Percentiles rank a stretch among this genome's conserved stretches.
Conservation (phyloP, 2,329 filamentous ascomycete species). For the Colletotrichum paranaense region DNA sequence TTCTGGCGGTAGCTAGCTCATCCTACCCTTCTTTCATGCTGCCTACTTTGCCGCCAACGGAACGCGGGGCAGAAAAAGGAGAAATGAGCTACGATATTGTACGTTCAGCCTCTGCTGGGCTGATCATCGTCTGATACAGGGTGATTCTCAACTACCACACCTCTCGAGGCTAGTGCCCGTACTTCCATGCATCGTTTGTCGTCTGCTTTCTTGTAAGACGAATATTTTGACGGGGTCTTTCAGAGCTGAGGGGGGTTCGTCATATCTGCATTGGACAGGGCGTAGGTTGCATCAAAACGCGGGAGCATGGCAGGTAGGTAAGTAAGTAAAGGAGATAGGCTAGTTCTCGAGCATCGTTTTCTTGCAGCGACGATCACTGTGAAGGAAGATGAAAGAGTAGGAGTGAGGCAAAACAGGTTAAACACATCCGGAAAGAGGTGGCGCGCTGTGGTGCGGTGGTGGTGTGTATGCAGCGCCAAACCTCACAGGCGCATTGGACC, state of each 20-base stretch:
- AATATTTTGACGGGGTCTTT: no score
- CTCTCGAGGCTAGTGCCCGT: neutral
- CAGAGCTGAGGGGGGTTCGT: neutral
- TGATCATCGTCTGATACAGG: slow-evolving; percentile 25
- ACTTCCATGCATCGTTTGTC: no score
- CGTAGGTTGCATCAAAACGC: no score
- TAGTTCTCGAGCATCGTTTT: neutral
- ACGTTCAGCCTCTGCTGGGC: neutral
- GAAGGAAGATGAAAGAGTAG: neutral
- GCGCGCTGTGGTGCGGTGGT: neutral
- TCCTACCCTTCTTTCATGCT: no score
- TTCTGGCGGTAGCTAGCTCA: neutral
- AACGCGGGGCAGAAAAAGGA: no score
- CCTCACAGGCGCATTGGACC: slow-evolving; percentile 19
- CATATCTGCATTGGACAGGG: neutral
- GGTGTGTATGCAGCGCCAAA: neutral
- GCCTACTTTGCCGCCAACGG: no score
- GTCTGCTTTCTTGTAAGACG: no score
- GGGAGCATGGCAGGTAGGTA: no score
- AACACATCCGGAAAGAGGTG: neutral
- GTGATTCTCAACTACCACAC: neutral
- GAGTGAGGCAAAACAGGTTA: neutral
- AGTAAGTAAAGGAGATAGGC: neutral
- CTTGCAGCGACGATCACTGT: neutral
- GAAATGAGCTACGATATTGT: neutral